Percentiles rank a stretch among this genome's conserved stretches.
Evolutionary conservation across 495 filamentous ascomycete genomes (phyloP).

Genomic region (Hypoxylon subgilvum): DNA sequence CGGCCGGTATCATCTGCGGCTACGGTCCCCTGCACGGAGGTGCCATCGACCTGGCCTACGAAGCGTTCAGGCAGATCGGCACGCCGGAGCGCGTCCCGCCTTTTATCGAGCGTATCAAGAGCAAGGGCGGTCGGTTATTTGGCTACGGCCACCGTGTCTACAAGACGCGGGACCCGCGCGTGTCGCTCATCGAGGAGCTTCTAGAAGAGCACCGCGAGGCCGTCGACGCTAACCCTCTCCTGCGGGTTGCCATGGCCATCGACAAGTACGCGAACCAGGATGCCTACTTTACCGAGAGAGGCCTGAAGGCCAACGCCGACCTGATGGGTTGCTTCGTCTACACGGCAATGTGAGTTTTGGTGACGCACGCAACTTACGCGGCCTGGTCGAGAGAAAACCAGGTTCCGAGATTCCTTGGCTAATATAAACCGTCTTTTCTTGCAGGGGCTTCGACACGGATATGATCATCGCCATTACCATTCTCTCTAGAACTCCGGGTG

Average conservation of each 20-base stretch:
- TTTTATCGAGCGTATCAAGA: conserved; percentile 59
- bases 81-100: conserved; percentile 52
- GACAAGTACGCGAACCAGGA: conserved; percentile 57
- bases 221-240: conserved; percentile 48
- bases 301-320: conserved; percentile 63
- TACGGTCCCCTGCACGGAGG: conserved; percentile 66
- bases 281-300: conserved; percentile 56
- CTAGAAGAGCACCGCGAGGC: conserved; percentile 50
- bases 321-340: conserved; percentile 65
- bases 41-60: conserved; percentile 61
- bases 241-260: conserved; percentile 58
- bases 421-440: neutral
- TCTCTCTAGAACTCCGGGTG: conserved; percentile 37
- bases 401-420: neutral
- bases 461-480: conserved; percentile 40
- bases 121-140: conserved; percentile 58
- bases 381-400: neutral
- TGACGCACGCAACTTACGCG: neutral
- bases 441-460: conserved; percentile 37
- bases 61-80: conserved; percentile 56
- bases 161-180: conserved; percentile 59
- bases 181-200: conserved; percentile 54
- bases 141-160: conserved; percentile 68
- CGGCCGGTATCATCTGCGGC: conserved; percentile 55
- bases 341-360: conserved; percentile 55